A percentile compares a stretch with the other conserved stretches of the same genome.
These are phyloP conservation scores for Trypanosomatidae sp. DNA, from an alignment of 208 protist species.

Conservation along the genomic window DNA sequence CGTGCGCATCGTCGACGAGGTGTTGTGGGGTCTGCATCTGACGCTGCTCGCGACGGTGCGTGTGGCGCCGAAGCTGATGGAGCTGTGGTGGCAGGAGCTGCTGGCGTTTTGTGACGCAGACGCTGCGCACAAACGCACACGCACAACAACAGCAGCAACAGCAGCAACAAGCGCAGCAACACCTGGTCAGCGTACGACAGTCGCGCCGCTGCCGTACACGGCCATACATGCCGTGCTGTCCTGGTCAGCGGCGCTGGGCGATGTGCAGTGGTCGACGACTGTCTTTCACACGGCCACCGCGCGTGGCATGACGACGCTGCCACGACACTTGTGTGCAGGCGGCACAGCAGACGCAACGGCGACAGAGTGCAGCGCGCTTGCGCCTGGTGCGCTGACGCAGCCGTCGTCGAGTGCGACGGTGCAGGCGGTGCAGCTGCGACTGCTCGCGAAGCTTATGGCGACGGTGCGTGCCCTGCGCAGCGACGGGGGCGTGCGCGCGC, in stretches of 20 bases:
- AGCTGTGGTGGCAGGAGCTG: conserved; percentile 61
- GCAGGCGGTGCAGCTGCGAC: conserved; percentile 42
- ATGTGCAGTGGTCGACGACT: conserved; percentile 47
- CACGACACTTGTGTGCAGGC: neutral
- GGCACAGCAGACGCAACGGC: neutral
- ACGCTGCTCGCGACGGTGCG: conserved; percentile 25
- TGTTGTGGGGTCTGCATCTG: conserved; percentile 54
- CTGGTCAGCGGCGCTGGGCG: conserved; percentile 38
- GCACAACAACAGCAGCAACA: neutral
- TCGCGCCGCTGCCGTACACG: conserved; percentile 26
- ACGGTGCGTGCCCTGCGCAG: conserved; percentile 50
- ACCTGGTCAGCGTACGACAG: neutral
- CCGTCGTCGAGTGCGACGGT: conserved; percentile 4
- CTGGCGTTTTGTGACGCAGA: conserved; percentile 8
- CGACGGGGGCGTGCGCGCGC: conserved; percentile 53
- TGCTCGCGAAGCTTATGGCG: conserved; percentile 65
- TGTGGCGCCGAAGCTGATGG: conserved; percentile 52
- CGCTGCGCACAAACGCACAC: neutral
- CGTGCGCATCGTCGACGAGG: no score
- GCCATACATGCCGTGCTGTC: conserved; percentile 47
- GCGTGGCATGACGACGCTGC: conserved; percentile 16
- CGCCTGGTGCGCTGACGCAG: conserved; percentile 14
- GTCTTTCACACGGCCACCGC: conserved; percentile 47
- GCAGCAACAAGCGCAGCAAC: neutral
- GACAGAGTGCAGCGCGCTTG: neutral